These are phyloP conservation scores for Paramecium bursaria DNA, from an alignment of 73 alveolate genomes.

Conservation along the genomic window DNA sequence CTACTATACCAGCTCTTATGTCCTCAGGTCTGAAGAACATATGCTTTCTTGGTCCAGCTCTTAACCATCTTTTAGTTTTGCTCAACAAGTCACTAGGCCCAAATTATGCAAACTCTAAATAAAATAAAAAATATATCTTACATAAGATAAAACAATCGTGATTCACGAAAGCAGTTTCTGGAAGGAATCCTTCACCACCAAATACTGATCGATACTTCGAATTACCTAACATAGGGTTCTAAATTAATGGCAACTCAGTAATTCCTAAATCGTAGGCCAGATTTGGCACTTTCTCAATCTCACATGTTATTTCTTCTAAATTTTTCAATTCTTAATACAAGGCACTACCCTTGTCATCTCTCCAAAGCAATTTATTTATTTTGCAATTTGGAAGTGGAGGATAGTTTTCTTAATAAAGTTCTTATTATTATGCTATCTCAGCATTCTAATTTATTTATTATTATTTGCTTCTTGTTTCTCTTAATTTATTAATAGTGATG, in stretches of 20 bases:
- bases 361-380: conserved; percentile 42
- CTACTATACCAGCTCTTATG: conserved; percentile 88
- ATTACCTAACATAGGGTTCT: conserved; percentile 34
- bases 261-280: conserved; percentile 51
- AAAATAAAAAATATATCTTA: neutral
- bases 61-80: conserved; percentile 66
- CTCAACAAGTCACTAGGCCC: conserved; percentile 65
- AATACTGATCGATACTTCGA: conserved; percentile 49
- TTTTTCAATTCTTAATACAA: conserved; percentile 63
- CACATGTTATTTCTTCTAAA: conserved; percentile 66
- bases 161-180: conserved; percentile 62
- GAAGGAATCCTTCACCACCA: conserved; percentile 68
- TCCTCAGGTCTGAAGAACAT: conserved; percentile 63
- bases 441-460: neutral
- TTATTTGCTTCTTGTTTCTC: neutral
- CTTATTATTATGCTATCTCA: neutral
- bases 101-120: conserved; percentile 49
- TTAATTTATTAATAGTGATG: conserved; percentile 10
- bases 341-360: conserved; percentile 43
- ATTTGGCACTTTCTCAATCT: conserved; percentile 67
- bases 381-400: neutral
- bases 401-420: neutral
- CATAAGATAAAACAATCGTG: conserved; percentile 65
- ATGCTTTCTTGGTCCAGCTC: conserved; percentile 70
- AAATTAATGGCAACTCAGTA: neutral